A percentile compares a stretch with the other conserved stretches of the same genome.
These are phyloP conservation scores for Apiotrichum montevideense DNA, from an alignment of 1,284 basidiomycete genomes.

Conservation along the genomic window DNA sequence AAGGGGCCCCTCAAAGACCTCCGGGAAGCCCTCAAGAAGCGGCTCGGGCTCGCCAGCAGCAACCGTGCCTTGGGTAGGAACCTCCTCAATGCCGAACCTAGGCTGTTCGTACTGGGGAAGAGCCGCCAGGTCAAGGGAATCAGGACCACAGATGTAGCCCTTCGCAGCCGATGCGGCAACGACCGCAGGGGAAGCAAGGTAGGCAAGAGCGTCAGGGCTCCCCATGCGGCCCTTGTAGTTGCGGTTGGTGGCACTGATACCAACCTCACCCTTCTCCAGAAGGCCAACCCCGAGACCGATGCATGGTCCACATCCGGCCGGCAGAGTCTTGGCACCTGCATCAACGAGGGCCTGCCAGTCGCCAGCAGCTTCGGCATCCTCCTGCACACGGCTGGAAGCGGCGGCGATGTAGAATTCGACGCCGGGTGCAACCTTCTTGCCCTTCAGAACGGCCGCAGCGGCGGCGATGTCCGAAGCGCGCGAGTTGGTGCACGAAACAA, in stretches of 20 bases:
- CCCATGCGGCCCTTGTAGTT: slow-evolving; percentile 99
- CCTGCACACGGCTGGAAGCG: slow-evolving; percentile 84
- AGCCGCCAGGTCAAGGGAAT: slow-evolving; percentile 56
- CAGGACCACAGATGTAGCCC: slow-evolving; percentile 84
- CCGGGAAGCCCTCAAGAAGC: slow-evolving; percentile 74
- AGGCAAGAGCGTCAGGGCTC: slow-evolving; percentile 86
- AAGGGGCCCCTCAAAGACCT: slow-evolving; percentile 72
- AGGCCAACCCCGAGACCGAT: slow-evolving; percentile 92
- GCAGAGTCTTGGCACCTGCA: slow-evolving; percentile 85
- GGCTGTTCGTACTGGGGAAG: slow-evolving; percentile 53
- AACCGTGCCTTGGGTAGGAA: slow-evolving; percentile 23
- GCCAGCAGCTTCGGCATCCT: slow-evolving; percentile 75
- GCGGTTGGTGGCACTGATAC: slow-evolving; percentile 95
- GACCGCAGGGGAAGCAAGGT: slow-evolving; percentile 91
- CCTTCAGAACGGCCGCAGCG: slow-evolving; percentile 80
- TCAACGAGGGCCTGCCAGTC: slow-evolving; percentile 82
- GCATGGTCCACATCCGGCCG: slow-evolving; percentile 95
- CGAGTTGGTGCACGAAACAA: slow-evolving; percentile 97
- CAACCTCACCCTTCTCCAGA: slow-evolving; percentile 86
- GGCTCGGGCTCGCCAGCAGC: slow-evolving; percentile 58
- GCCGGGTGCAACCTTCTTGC: slow-evolving; percentile 74
- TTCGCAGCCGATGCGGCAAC: slow-evolving; percentile 92
- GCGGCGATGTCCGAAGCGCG: slow-evolving; percentile 90
- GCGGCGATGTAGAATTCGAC: slow-evolving; percentile 98
- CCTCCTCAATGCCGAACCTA: slow-evolving; percentile 46